phyloP scores from a whole-genome alignment of 163 green algal species.

The Scenedesmus sp. region DNA sequence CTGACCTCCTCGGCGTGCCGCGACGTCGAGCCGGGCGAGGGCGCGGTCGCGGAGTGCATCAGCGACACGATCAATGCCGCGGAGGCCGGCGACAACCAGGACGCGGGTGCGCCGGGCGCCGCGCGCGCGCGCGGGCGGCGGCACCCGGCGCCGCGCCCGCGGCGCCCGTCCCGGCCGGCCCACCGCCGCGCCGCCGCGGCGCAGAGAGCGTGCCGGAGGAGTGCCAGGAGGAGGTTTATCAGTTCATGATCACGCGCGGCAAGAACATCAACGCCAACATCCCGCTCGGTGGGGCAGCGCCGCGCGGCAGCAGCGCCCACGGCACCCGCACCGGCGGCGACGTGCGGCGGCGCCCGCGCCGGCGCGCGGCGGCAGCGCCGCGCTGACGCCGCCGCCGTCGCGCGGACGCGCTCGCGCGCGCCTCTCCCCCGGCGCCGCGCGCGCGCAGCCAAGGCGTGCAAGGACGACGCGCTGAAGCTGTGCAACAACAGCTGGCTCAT shows the following conservation, averaged over 20 bases:
- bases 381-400: no score
- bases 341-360: no score
- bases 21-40: slow-evolving; percentile 57
- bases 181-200: no score
- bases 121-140: no score
- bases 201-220: slow-evolving; percentile 53
- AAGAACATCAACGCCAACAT: slow-evolving; percentile 73
- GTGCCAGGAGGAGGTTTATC: slow-evolving; percentile 64
- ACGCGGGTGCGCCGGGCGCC: slow-evolving; percentile 38
- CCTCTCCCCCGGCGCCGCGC: no score
- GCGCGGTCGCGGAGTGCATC: slow-evolving; percentile 62
- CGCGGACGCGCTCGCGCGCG: no score
- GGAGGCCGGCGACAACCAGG: slow-evolving; percentile 43
- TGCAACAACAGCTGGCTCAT: slow-evolving; percentile 66
- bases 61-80: slow-evolving; percentile 53
- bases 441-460: slow-evolving; percentile 66
- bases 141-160: no score
- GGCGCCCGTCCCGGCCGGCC: not conserved
- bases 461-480: slow-evolving; percentile 66
- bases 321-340: not conserved
- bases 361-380: no score
- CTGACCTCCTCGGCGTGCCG: slow-evolving; percentile 47
- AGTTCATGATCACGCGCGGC: slow-evolving; percentile 62
- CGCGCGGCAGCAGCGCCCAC: not conserved
- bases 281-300: slow-evolving; percentile 49